Base-by-base conservation (phyloP, 345 rosid genomes). In the Hirschfeldia incana region DNA sequence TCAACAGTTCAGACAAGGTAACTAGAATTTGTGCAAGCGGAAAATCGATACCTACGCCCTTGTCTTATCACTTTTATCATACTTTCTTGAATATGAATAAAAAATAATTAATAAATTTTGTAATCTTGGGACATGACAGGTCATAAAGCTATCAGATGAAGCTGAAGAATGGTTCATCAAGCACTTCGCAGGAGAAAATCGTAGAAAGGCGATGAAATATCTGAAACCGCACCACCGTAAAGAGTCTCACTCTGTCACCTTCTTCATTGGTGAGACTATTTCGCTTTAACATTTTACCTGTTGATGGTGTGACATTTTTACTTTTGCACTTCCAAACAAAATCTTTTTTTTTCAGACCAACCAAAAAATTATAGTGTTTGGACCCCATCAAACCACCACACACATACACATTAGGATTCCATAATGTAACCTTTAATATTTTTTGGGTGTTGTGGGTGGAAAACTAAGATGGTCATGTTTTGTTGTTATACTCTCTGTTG, bases 1-100 rank as follows among this genome's bases (percentile, higher is more conserved):
- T 96, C 83, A 89, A 93, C 85, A 88, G 90, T 84, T 91, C 99
- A 33, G 92, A 96, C 83, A 92, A 88, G 97, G 99, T 93, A 90
- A 75, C 65, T 73, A 0, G 1, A 5, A 62, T 33, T 39, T 12
- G 15, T 72, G 74, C 27, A 81, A 81, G 81, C 81, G 84, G 81
- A 81, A 60, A 81, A 71, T 67, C 70, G 84, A 81, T 13, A 70
- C 26, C 70, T 60, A 72, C 49, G 49, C 57, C 13, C 61, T 33
- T 69, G 79, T 74, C 75, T 60, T 68, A 15, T 73, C 71, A 75
- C 67, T 69, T 34, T 65, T 21, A 72, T 57, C 27, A 51, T 72
- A 37, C 71, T 65, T 78, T 59, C 64, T 69, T 34, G 17, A 11
- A 67, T 58, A 60, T 27, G 37, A 66, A 73, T 70, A 70, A 39